These are phyloP conservation scores for Pseudopyricularia cyperi DNA, from an alignment of 2,329 filamentous ascomycete genomes.

Conservation along the genomic window DNA sequence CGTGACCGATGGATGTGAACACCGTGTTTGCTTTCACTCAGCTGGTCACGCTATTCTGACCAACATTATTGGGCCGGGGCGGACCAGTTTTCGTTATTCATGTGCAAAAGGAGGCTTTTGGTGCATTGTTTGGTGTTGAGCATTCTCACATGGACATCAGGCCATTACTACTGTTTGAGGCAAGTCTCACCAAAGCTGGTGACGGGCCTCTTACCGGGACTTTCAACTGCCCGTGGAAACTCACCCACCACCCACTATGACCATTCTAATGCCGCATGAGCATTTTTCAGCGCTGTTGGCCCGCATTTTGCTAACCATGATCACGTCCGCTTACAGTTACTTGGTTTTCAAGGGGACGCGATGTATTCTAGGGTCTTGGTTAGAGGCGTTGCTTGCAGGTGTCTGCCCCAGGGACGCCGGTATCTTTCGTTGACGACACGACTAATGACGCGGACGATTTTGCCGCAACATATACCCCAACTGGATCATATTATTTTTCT, in stretches of 20 bases:
- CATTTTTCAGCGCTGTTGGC: background rate
- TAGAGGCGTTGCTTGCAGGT: background rate
- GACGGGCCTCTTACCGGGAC: background rate
- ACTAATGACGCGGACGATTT: background rate
- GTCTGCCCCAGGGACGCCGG: background rate
- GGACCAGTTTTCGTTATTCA: background rate
- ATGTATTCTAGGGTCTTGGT: background rate
- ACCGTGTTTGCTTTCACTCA: slow-evolving; percentile 13
- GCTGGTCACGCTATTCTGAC: background rate
- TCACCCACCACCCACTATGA: background rate
- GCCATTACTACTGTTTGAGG: background rate
- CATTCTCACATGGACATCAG: background rate
- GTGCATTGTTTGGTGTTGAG: slow-evolving; percentile 1
- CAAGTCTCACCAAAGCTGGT: background rate
- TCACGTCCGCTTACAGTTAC: background rate
- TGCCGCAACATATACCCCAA: background rate
- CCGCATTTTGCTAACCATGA: background rate
- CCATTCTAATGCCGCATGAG: background rate
- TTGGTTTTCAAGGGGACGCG: background rate
- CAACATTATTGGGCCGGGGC: background rate
- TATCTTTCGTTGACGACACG: background rate
- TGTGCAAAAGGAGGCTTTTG: background rate
- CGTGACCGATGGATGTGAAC: no score
- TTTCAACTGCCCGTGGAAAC: background rate
- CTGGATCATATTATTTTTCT: background rate